A percentile compares a stretch with the other conserved stretches of the same genome.
Evolutionary conservation across 225 moss, liverwort and hornwort species (phyloP).

Genomic region (Marchantia polymorpha): DNA sequence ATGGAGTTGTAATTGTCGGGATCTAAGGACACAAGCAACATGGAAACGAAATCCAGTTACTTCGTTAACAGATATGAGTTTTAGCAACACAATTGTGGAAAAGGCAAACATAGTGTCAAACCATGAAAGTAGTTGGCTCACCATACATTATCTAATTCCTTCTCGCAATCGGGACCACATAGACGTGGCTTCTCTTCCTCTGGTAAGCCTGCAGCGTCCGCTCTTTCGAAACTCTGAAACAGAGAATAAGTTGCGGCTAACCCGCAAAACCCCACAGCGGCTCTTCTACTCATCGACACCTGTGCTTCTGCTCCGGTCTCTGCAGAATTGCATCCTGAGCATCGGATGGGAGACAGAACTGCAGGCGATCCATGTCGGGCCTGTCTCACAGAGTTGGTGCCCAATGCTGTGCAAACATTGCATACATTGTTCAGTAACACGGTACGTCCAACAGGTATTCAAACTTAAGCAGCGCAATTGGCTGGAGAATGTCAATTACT

Average conservation of each 20-base stretch:
- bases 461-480: background rate
- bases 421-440: background rate
- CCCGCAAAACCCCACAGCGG: slow-evolving; percentile 60
- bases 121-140: slow-evolving; percentile 12
- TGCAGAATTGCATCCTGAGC: slow-evolving; percentile 12
- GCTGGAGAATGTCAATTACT: no score
- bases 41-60: background rate
- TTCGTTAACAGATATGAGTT: background rate
- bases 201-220: slow-evolving; percentile 59
- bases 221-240: slow-evolving; percentile 40
- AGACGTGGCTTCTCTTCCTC: slow-evolving; percentile 60
- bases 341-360: slow-evolving; percentile 11
- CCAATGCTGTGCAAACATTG: slow-evolving; percentile 27
- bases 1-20: slow-evolving; percentile 69
- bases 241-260: slow-evolving; percentile 57
- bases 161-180: slow-evolving; percentile 75
- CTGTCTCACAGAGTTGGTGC: slow-evolving; percentile 17
- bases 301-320: slow-evolving; percentile 17
- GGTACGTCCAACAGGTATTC: background rate
- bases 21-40: slow-evolving; percentile 45
- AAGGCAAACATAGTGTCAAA: background rate
- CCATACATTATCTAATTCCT: slow-evolving; percentile 77
- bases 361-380: slow-evolving; percentile 18
- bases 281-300: slow-evolving; percentile 52
- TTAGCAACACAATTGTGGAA: background rate